Base-by-base conservation (phyloP, 163 green algal genomes). In the Scenedesmus sp. region DNA sequence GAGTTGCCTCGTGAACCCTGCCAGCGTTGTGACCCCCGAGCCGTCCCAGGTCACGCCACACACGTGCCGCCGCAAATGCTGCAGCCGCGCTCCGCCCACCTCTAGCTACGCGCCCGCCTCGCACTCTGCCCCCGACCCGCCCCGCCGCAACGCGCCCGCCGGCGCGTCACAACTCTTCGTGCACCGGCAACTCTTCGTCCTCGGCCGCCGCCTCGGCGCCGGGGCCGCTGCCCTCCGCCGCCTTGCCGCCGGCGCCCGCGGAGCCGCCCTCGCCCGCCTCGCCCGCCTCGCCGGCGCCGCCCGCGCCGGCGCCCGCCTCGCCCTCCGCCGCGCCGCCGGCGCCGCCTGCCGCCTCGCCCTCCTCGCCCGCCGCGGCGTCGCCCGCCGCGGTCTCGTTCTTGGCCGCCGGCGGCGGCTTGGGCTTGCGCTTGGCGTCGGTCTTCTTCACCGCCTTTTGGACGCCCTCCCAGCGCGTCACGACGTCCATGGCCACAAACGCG, bases 401-500 rank as follows among this genome's bases (percentile, higher is more conserved):
- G 33, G 22, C 63, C 14, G 28, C 3, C 5, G 36, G 24, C 7
- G 48, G 36, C 14, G 66, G 67, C 47, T 83, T 83, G 1, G 78
- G 70, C 53, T 80, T 74, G n/a, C 60, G 51, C 63, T 81, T 82
- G 56, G 18, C 70, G 63, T 81, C 54, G 2, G 75, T 18, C 53
- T 64, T 70, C 20, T 65, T 60, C 28, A 81, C 26, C 4, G 58
- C 20, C 39, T 62, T 66, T 15, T 60, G 24, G 7, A 69, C 63
- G 6, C 14, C 50, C 56, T 73, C 71, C 71, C 45, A 67, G 51
- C 64, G 70, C 7, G 31, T 28, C 18, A 63, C 14, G 22, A 97
- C 82, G 22, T 94, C 86, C 5, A 51, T 63, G 1, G 83, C 81
- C 20, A 44, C 72, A 70, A 96, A 95, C 14, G 88, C 89, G 0